These are phyloP conservation scores for Halophytophthora batemanensis DNA, from an alignment of 352 stramenopile genomes.

Conservation along the genomic window DNA sequence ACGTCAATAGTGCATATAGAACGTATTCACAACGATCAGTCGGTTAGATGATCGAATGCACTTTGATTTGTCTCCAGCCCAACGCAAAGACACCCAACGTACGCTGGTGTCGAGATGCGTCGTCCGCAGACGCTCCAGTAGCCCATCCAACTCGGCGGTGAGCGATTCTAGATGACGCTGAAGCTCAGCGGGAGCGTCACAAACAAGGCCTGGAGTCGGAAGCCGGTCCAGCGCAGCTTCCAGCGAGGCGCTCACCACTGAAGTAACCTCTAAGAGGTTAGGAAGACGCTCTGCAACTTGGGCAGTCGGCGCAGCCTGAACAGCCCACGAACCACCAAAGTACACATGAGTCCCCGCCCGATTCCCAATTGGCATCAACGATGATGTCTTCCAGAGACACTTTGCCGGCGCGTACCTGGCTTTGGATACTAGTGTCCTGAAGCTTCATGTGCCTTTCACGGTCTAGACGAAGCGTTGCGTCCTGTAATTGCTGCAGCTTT, in stretches of 20 bases:
- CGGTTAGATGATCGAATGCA: not conserved
- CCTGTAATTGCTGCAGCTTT: conserved; percentile 50
- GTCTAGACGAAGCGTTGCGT: conserved; percentile 37
- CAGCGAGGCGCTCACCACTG: conserved; percentile 24
- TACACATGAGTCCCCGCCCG: no score
- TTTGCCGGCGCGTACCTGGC: conserved; percentile 21
- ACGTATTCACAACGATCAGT: not conserved
- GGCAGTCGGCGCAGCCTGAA: not conserved
- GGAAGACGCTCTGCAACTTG: conserved; percentile 19
- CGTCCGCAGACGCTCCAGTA: conserved; percentile 24
- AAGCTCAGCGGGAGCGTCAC: conserved; percentile 21
- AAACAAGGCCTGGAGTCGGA: conserved; percentile 26
- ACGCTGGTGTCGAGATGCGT: conserved; percentile 24
- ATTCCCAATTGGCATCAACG: no score
- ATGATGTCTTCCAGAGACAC: not conserved
- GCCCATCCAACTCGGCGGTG: conserved; percentile 18
- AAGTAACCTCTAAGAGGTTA: conserved; percentile 16
- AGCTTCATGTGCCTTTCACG: conserved; percentile 26
- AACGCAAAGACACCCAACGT: conserved; percentile 2
- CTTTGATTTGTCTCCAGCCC: not conserved
- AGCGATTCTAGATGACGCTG: conserved; percentile 32
- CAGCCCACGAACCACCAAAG: not conserved
- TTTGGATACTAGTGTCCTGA: conserved; percentile 23
- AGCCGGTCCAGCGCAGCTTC: conserved; percentile 35
- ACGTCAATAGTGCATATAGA: no score